phyloP scores from a whole-genome alignment of 75 land plant species.

The Picea sitchensis region DNA sequence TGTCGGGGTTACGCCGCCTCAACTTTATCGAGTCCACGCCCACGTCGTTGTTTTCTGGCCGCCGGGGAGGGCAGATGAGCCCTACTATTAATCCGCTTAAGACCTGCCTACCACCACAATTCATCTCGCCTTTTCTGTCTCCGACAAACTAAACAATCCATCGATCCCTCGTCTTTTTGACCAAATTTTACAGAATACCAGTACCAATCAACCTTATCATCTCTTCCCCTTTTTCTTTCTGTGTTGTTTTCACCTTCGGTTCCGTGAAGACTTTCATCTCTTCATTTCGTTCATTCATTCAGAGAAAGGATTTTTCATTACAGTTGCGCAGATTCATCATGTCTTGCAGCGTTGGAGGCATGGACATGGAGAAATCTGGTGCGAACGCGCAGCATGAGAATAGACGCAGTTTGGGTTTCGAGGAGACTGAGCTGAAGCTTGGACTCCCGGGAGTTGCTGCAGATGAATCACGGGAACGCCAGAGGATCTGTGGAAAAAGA shows the following conservation, averaged over 20 bases:
- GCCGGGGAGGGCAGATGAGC: not conserved
- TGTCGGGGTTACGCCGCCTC: not conserved
- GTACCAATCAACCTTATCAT: too few species aligned
- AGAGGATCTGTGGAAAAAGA: constrained; percentile 27
- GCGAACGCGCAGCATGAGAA: not conserved
- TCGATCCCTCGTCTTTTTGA: too few species aligned
- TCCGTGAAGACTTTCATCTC: too few species aligned
- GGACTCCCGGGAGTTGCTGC: constrained; percentile 38
- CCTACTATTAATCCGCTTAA: constrained; percentile 38
- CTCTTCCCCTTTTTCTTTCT: too few species aligned
- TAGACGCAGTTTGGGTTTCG: constrained; percentile 16
- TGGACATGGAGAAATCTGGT: not conserved
- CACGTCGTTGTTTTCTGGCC: not conserved
- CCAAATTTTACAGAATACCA: too few species aligned
- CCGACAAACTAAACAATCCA: too few species aligned
- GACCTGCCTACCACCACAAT: constrained; percentile 37
- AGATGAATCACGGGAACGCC: constrained; percentile 13
- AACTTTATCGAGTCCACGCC: not conserved
- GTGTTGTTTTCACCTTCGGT: not conserved
- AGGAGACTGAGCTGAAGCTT: constrained; percentile 51
- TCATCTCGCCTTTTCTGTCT: not conserved
- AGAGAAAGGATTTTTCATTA: too few species aligned
- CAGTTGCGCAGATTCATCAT: too few species aligned
- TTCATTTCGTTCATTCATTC: too few species aligned
- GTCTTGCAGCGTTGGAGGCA: not conserved